Conservation (phyloP, 2,329 filamentous ascomycete species). For the Colletotrichum filicis region DNA sequence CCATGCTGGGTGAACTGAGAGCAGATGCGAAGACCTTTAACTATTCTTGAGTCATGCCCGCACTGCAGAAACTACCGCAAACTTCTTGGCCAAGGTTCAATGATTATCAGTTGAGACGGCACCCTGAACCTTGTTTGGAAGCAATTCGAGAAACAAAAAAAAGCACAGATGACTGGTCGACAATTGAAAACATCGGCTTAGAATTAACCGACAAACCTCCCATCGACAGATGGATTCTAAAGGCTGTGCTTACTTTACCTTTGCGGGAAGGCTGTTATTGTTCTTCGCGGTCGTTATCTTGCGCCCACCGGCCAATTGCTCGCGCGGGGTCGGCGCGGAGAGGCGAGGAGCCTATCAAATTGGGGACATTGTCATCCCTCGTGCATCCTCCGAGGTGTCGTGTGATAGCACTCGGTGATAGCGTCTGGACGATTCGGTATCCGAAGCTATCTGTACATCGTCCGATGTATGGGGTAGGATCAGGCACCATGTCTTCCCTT, state of each 20-base stretch:
- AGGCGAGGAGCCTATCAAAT: slow-evolving; percentile 10
- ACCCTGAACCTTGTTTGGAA: neutral
- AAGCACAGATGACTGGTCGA: neutral
- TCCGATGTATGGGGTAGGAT: slow-evolving; percentile 1
- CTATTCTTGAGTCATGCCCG: slow-evolving; percentile 6
- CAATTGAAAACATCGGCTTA: neutral
- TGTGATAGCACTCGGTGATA: slow-evolving; percentile 8
- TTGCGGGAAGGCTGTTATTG: neutral
- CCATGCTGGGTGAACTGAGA: neutral
- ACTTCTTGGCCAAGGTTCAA: neutral
- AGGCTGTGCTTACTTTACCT: neutral
- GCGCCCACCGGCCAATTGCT: neutral
- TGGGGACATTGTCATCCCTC: slow-evolving; percentile 13
- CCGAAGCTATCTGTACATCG: neutral
- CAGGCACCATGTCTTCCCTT: neutral
- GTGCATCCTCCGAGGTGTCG: neutral
- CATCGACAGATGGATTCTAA: neutral
- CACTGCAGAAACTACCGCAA: neutral
- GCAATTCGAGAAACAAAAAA: neutral
- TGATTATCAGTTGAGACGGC: slow-evolving; percentile 9
- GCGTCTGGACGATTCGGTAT: neutral
- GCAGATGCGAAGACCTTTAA: neutral
- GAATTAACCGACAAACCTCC: neutral
- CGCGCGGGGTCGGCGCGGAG: slow-evolving; percentile 11
- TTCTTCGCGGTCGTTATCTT: neutral